These are phyloP conservation scores for Entrophospora sp. DNA, from an alignment of 192 early-diverging fungal species.

Conservation along the genomic window DNA sequence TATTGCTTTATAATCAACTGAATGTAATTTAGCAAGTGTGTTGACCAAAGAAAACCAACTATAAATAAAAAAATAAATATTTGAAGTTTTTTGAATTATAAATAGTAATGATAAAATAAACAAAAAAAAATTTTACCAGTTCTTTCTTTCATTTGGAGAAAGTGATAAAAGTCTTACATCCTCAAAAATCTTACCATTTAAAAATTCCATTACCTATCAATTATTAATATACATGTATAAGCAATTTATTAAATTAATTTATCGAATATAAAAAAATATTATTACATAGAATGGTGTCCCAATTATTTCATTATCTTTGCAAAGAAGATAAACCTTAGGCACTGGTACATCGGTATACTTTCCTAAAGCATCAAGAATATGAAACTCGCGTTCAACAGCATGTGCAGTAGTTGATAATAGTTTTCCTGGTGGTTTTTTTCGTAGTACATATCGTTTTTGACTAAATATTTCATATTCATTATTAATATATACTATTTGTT, in stretches of 20 bases:
- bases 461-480: too few species aligned
- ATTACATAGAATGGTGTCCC: constrained; percentile 90
- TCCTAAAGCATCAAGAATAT: constrained; percentile 69
- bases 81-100: neutral
- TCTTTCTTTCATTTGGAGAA: constrained; percentile 39
- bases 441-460: constrained; percentile 61
- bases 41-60: constrained; percentile 68
- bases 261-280: neutral
- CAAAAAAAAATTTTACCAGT: constrained; percentile 32
- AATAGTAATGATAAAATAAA: neutral
- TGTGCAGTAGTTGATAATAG: constrained; percentile 83
- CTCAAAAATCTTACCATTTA: constrained; percentile 80
- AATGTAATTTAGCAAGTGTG: constrained; percentile 73
- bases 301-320: constrained; percentile 73
- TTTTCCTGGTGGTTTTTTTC: constrained; percentile 86
- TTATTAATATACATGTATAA: neutral
- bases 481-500: too few species aligned
- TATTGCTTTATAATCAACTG: constrained; percentile 50
- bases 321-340: constrained; percentile 77
- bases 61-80: neutral
- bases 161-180: constrained; percentile 52
- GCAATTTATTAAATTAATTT: neutral
- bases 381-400: constrained; percentile 86
- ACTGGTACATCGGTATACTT: constrained; percentile 75
- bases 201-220: constrained; percentile 79